phyloP scores from a whole-genome alignment of 805 yeast genomes.

The Limtongia smithiae region DNA sequence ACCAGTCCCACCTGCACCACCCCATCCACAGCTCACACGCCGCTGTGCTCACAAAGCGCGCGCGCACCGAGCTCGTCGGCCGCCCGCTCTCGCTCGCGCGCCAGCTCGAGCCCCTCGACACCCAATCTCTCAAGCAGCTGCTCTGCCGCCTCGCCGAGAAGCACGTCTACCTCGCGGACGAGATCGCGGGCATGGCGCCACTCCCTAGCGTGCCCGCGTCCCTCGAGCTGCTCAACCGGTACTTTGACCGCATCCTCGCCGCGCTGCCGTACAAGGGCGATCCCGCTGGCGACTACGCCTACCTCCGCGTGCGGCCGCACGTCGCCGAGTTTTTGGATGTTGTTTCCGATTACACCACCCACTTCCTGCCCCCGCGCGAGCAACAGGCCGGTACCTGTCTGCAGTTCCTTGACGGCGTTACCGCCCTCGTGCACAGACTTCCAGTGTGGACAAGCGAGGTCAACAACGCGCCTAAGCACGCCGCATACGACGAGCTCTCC shows the following conservation, averaged over 20 bases:
- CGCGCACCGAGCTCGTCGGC: conserved; percentile 40
- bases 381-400: conserved; percentile 52
- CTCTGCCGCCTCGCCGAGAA: conserved; percentile 50
- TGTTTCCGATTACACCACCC: conserved; percentile 68
- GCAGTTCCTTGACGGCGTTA: conserved; percentile 59
- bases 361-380: conserved; percentile 70
- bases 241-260: conserved; percentile 44
- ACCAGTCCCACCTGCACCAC: not conserved
- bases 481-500: conserved; percentile 60
- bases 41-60: conserved; percentile 12
- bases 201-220: conserved; percentile 54
- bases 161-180: conserved; percentile 60
- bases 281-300: conserved; percentile 68
- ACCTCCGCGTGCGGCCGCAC: conserved; percentile 62
- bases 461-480: conserved; percentile 42
- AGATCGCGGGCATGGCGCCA: conserved; percentile 53
- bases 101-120: conserved; percentile 65
- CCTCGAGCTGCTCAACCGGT: conserved; percentile 47
- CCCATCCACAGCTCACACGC: not conserved
- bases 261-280: conserved; percentile 76
- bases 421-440: conserved; percentile 55
- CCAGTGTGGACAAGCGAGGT: conserved; percentile 59
- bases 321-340: conserved; percentile 67
- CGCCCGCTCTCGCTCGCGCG: conserved; percentile 60
- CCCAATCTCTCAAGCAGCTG: conserved; percentile 50